phyloP scores from a whole-genome alignment of 225 moss, liverwort and hornwort species.

The Physcomitrellopsis africana region DNA sequence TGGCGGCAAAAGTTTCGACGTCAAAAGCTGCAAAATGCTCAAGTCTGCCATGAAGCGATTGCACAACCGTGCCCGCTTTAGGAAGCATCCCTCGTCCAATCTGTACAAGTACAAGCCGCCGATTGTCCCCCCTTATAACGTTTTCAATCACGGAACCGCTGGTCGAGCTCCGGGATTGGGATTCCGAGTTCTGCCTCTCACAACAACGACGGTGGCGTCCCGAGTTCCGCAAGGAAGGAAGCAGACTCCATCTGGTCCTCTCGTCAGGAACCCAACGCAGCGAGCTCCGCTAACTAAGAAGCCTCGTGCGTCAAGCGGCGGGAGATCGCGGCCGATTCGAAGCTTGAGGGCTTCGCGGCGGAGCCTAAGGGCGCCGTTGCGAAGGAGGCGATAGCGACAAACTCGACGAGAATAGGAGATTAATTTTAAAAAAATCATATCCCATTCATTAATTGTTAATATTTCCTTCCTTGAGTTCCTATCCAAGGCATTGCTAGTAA shows the following conservation, averaged over 20 bases:
- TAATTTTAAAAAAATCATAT: too few species aligned
- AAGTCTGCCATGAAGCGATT: constrained; percentile 32
- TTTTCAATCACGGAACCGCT: neutral
- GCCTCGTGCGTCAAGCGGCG: neutral
- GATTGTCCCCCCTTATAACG: constrained; percentile 7
- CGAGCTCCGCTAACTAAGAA: neutral
- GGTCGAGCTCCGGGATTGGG: neutral
- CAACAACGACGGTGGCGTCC: too few species aligned
- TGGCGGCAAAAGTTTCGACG: constrained; percentile 18
- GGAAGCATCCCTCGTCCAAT: constrained; percentile 24
- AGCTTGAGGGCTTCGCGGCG: constrained; percentile 2
- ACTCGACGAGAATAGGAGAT: too few species aligned
- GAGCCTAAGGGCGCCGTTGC: neutral
- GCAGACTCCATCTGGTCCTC: neutral
- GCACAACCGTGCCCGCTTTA: constrained; percentile 36
- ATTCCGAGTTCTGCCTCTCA: neutral
- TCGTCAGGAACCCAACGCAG: neutral
- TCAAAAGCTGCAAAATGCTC: constrained; percentile 21
- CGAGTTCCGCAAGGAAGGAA: too few species aligned
- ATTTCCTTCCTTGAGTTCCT: too few species aligned
- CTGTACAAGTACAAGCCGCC: constrained; percentile 21
- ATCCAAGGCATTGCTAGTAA: too few species aligned
- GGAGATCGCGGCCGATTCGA: neutral
- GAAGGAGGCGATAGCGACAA: too few species aligned
- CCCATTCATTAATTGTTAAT: too few species aligned